Conservation (phyloP, 73 alveolate genomes). For the Tetrahymena borealis region DNA sequence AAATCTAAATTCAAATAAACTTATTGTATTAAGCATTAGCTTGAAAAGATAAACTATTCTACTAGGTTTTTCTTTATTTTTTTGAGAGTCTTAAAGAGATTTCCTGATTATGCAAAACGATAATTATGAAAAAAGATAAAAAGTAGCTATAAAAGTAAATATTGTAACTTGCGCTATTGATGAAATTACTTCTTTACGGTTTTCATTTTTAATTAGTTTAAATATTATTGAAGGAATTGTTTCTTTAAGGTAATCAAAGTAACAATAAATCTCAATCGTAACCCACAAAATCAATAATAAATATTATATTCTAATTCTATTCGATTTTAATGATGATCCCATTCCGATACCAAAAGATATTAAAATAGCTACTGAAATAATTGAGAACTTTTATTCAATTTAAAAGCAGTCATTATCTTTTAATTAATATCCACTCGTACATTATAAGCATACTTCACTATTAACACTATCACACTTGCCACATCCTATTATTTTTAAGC, state of each 20-base stretch:
- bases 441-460: not conserved
- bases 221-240: not conserved
- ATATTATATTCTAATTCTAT: not conserved
- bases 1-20: not conserved
- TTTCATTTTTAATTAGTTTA: not conserved
- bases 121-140: not conserved
- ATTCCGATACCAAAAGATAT: not conserved
- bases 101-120: not conserved
- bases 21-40: not conserved
- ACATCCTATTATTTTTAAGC: not conserved
- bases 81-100: not conserved
- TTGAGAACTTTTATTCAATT: not conserved
- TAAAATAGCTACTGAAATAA: not conserved
- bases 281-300: not conserved
- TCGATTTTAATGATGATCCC: not conserved
- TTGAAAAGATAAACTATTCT: not conserved
- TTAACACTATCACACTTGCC: not conserved
- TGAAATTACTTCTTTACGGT: not conserved
- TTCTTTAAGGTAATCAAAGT: not conserved
- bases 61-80: not conserved
- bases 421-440: not conserved
- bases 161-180: not conserved
- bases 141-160: not conserved
- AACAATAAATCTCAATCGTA: not conserved
- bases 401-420: not conserved